Percentiles rank a stretch among this genome's conserved stretches.
These are phyloP conservation scores for Coemansia sp. DNA, from an alignment of 192 early-diverging fungal species.

Conservation along the genomic window DNA sequence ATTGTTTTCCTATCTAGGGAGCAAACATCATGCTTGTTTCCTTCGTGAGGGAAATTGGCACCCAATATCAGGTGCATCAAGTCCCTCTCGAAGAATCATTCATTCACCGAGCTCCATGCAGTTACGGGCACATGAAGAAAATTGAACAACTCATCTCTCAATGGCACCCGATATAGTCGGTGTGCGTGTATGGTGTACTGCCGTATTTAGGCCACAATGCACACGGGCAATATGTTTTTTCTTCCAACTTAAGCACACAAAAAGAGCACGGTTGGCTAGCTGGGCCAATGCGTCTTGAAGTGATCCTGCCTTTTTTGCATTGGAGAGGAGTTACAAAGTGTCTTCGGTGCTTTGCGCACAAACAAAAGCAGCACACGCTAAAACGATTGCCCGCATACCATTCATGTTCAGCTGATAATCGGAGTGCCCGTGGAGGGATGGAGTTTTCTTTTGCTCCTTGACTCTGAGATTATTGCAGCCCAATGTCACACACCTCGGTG, in stretches of 20 bases:
- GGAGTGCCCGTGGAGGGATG: background rate
- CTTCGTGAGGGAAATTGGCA: background rate
- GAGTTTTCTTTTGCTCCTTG: background rate
- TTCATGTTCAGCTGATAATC: background rate
- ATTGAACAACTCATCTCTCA: background rate
- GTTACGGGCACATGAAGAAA: background rate
- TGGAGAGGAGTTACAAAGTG: background rate
- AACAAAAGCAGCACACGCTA: background rate
- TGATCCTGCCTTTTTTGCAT: background rate
- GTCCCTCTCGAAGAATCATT: background rate
- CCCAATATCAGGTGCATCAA: background rate
- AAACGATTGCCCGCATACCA: conserved; percentile 1
- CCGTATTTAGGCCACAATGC: background rate
- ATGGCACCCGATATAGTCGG: background rate
- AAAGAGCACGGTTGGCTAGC: background rate
- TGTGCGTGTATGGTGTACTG: background rate
- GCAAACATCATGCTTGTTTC: background rate
- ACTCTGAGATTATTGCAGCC: background rate
- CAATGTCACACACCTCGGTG: background rate
- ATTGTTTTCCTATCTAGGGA: background rate
- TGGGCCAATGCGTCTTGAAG: background rate
- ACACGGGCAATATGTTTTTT: background rate
- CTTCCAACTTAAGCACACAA: background rate
- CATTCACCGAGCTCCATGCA: conserved; percentile 5
- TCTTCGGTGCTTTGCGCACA: background rate